Conservation (phyloP, 495 filamentous ascomycete species). For the Penicillium longicatenatum region DNA sequence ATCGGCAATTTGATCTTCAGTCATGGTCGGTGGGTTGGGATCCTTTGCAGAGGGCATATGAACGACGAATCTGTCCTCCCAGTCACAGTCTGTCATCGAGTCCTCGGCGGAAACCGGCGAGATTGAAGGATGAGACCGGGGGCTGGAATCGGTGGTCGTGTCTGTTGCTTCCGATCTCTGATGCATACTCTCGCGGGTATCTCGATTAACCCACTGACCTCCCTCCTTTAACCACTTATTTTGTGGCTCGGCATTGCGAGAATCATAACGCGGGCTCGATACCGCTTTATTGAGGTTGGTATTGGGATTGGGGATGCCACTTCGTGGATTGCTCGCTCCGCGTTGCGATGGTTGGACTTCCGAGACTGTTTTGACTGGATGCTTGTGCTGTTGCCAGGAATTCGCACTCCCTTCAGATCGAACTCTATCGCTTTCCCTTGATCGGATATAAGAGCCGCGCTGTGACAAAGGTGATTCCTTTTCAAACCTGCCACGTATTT, state of each 20-base stretch:
- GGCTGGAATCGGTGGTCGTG: conserved; percentile 31
- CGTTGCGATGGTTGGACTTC: neutral
- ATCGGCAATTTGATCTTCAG: conserved; percentile 39
- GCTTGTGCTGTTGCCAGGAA: neutral
- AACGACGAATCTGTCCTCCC: conserved; percentile 50
- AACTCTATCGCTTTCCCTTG: conserved; percentile 21
- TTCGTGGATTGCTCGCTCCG: conserved; percentile 1
- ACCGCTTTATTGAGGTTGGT: conserved; percentile 14
- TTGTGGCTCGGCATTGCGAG: conserved; percentile 15
- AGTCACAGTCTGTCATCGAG: conserved; percentile 41
- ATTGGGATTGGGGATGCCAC: conserved; percentile 1
- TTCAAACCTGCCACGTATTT: conserved; percentile 32
- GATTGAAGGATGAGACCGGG: conserved; percentile 33
- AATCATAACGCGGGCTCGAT: conserved; percentile 10
- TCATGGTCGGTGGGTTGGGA: conserved; percentile 46
- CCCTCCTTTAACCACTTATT: conserved; percentile 29
- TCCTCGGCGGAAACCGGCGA: conserved; percentile 34
- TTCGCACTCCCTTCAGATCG: conserved; percentile 19
- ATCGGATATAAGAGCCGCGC: conserved; percentile 18
- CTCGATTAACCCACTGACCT: conserved; percentile 28
- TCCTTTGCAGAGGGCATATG: conserved; percentile 50
- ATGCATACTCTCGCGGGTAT: conserved; percentile 18
- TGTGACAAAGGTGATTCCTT: conserved; percentile 30
- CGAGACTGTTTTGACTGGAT: neutral
- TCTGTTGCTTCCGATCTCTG: conserved; percentile 25